Percentiles rank a stretch among this genome's conserved stretches.
These are phyloP conservation scores for Colletotrichum cereale DNA, from an alignment of 2,329 filamentous ascomycete species.

Conservation along the genomic window DNA sequence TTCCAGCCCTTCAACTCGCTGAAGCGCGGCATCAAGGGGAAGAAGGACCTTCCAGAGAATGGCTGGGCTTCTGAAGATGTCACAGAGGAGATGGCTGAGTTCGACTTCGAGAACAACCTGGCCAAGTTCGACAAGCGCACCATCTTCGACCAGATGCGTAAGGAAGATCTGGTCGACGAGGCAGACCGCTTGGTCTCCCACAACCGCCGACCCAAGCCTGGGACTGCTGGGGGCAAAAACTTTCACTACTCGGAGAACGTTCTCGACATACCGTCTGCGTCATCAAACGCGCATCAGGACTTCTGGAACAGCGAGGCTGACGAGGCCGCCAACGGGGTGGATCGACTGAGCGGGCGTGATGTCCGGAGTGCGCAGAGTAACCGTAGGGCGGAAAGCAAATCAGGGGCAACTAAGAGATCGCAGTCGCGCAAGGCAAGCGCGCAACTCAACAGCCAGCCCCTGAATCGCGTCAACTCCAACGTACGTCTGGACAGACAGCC, in stretches of 20 bases:
- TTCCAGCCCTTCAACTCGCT: constrained; percentile 73
- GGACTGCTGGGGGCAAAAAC: constrained; percentile 87
- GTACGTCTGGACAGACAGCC: constrained; percentile 49
- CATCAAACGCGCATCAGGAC: constrained; percentile 59
- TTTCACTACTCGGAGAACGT: constrained; percentile 94
- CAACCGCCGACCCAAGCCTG: constrained; percentile 78
- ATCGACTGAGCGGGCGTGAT: constrained; percentile 63
- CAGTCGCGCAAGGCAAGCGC: constrained; percentile 70
- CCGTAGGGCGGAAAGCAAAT: constrained; percentile 66
- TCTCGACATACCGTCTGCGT: constrained; percentile 69
- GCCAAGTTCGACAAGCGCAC: constrained; percentile 95
- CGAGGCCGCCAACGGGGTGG: constrained; percentile 64
- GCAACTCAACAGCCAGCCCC: constrained; percentile 53
- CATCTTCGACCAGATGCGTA: constrained; percentile 91
- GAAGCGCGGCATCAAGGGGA: constrained; percentile 66
- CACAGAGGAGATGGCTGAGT: constrained; percentile 93
- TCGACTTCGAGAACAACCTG: constrained; percentile 90
- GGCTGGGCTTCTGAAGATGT: constrained; percentile 98
- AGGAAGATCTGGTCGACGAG: constrained; percentile 89
- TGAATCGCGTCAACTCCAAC: constrained; percentile 63
- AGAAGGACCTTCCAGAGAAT: constrained; percentile 67
- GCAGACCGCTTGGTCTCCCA: constrained; percentile 91
- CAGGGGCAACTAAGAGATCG: constrained; percentile 60
- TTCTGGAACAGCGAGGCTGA: constrained; percentile 83
- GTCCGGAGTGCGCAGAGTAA: constrained; percentile 63